Conservation (phyloP, 306 rosid species). For the Gleditsia sinensis region DNA sequence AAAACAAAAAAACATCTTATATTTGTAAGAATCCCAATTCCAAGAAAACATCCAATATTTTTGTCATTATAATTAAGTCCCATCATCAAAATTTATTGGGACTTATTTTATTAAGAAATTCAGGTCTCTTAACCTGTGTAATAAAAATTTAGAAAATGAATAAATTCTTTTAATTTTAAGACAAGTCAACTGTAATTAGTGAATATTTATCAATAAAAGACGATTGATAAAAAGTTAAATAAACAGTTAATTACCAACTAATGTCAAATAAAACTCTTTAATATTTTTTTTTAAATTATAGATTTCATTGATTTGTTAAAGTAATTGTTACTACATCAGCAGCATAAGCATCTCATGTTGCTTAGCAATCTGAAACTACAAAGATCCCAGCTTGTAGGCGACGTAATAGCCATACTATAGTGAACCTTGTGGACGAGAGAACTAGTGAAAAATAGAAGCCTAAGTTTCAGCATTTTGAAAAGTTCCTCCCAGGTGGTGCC, state of each 20-base stretch:
- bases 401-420: slow-evolving; percentile 23
- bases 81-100: slow-evolving; percentile 5
- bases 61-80: slow-evolving; percentile 13
- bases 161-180: too few species aligned
- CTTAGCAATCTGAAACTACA: slow-evolving; percentile 18
- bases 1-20: too few species aligned
- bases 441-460: slow-evolving; percentile 8
- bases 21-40: too few species aligned
- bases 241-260: too few species aligned
- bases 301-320: slow-evolving; percentile 28
- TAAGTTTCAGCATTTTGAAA: slow-evolving; percentile 60
- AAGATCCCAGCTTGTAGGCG: slow-evolving; percentile 16
- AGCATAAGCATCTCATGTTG: slow-evolving; percentile 29
- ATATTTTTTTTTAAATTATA: slow-evolving; percentile 31
- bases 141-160: too few species aligned
- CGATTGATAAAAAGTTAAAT: too few species aligned
- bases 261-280: background rate
- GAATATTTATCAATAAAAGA: too few species aligned
- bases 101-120: background rate
- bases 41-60: slow-evolving; percentile 8
- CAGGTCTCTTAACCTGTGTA: too few species aligned
- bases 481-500: slow-evolving; percentile 53
- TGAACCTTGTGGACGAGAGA: slow-evolving; percentile 28
- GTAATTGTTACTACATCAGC: slow-evolving; percentile 29
- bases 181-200: too few species aligned